Base-by-base conservation (phyloP, 345 rosid species). In the Gynandropsis gynandra region DNA sequence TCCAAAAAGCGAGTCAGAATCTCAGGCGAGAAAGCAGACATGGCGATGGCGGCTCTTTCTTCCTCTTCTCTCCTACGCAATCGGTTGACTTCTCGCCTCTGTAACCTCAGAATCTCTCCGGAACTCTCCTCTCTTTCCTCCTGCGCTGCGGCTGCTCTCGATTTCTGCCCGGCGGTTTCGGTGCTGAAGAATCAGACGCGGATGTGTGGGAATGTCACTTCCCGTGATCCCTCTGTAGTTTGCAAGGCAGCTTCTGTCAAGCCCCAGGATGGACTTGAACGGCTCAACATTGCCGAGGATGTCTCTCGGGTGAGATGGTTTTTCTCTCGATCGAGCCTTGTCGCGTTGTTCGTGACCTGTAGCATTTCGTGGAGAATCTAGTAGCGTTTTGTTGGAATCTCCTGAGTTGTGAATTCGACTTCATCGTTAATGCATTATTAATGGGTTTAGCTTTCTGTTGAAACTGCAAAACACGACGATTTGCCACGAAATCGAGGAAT, bases 211-310 rank as follows among this genome's bases (percentile, higher is more conserved):
- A 52, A 42, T 43, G 61, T 24, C n/a, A 67, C 73, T 12, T 34
- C 42, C 36, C 49, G 66, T 27, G 68, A 66, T 16, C 48, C 56
- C 18, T 69, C 85, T n/a, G 59, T 88, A 55, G 81, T 65, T 11
- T 85, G 83, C 72, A 78, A 76, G 58, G 83, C 95, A 8, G 82
- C 77, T 4, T 74, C 85, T 38, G 69, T 68, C 14, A 70, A 72
- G 77, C 81, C 82, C 4, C 69, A 68, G 64, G 67, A 55, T 36
- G 83, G 70, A 61, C 63, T 71, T 42, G 85, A 79, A 48, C 82
- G 83, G 11, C 95, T 85, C 74, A 85, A 89, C 74, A 77, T 85
- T 69, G 95, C 97, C 16, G 85, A 76, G 0, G 78, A 82, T 76
- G 97, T 89, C 39, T 69, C 92, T 59, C 87, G 82, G 89, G 97